Evolutionary conservation across 177 flowering plant genomes (phyloP).

Genomic region (Vitis hybrid): DNA sequence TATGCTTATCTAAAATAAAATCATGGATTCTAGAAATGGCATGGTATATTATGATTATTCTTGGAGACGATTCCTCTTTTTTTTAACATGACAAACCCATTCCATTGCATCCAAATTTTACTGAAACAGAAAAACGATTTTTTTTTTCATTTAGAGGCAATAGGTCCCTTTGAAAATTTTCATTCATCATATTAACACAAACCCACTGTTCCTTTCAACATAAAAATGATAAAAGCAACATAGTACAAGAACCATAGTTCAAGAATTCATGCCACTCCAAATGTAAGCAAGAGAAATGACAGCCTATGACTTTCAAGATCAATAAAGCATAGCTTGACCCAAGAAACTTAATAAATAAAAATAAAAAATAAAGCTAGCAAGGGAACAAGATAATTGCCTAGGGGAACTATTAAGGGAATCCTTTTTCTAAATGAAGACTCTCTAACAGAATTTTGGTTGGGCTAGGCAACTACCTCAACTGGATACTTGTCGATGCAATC

Average conservation of each 20-base stretch:
- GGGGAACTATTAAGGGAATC: neutral
- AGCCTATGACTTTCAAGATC: slow-evolving; percentile 3
- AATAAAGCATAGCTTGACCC: neutral
- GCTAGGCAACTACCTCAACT: slow-evolving; percentile 28
- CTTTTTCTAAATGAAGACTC: neutral
- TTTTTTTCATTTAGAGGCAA: no score
- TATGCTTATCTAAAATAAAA: no score
- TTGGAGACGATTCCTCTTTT: no score
- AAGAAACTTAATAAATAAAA: neutral
- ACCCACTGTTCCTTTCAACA: neutral
- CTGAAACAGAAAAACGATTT: no score
- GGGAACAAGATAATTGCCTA: slow-evolving; percentile 1
- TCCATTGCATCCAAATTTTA: no score
- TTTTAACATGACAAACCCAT: no score
- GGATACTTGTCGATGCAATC: slow-evolving; percentile 65
- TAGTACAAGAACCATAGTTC: slow-evolving; percentile 1
- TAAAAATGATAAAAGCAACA: neutral
- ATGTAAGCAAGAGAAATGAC: neutral
- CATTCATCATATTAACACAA: neutral
- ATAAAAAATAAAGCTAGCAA: neutral
- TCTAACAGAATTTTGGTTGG: slow-evolving; percentile 10
- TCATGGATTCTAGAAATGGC: no score
- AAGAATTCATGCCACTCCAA: neutral
- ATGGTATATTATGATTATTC: no score
- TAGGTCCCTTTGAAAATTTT: neutral